phyloP scores from a whole-genome alignment of 2,329 filamentous ascomycete genomes.

The Pleoardoris graminearum region DNA sequence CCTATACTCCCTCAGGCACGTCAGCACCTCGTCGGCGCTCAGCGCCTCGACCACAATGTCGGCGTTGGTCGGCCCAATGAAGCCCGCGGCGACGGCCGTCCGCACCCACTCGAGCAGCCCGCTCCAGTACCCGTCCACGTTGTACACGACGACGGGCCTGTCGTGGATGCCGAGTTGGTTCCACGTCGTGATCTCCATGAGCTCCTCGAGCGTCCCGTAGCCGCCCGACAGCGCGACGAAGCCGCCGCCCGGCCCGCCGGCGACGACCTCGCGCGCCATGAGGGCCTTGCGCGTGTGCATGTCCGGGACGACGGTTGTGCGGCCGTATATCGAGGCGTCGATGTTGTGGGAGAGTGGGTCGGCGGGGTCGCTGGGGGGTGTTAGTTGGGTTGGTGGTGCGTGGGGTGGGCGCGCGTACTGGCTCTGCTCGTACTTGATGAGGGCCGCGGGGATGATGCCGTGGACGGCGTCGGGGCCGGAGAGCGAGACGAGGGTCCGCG shows the following conservation, averaged over 20 bases:
- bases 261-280: slow-evolving; percentile 87
- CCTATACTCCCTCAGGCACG: slow-evolving; percentile 72
- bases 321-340: slow-evolving; percentile 70
- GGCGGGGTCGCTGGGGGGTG: slow-evolving; percentile 42
- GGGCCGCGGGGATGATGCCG: slow-evolving; percentile 87
- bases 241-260: slow-evolving; percentile 78
- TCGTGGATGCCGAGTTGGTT: slow-evolving; percentile 96
- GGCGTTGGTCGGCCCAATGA: slow-evolving; percentile 71
- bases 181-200: slow-evolving; percentile 91
- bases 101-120: slow-evolving; percentile 81
- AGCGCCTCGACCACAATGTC: slow-evolving; percentile 78
- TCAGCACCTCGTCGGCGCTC: slow-evolving; percentile 72
- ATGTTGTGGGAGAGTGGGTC: slow-evolving; percentile 52
- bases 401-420: slow-evolving; percentile 38
- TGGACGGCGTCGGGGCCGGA: slow-evolving; percentile 82
- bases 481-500: slow-evolving; percentile 80
- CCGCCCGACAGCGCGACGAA: slow-evolving; percentile 89
- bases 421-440: slow-evolving; percentile 75
- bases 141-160: slow-evolving; percentile 71
- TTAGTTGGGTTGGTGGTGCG: not conserved
- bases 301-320: slow-evolving; percentile 85
- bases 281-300: slow-evolving; percentile 96
- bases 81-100: slow-evolving; percentile 74
- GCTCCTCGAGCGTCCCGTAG: slow-evolving; percentile 93
- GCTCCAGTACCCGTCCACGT: slow-evolving; percentile 91